Evolutionary conservation across 2,329 filamentous ascomycete genomes (phyloP), one percentile per base, ranked within the genome.

Genomic region (Exophiala aquamarina): DNA sequence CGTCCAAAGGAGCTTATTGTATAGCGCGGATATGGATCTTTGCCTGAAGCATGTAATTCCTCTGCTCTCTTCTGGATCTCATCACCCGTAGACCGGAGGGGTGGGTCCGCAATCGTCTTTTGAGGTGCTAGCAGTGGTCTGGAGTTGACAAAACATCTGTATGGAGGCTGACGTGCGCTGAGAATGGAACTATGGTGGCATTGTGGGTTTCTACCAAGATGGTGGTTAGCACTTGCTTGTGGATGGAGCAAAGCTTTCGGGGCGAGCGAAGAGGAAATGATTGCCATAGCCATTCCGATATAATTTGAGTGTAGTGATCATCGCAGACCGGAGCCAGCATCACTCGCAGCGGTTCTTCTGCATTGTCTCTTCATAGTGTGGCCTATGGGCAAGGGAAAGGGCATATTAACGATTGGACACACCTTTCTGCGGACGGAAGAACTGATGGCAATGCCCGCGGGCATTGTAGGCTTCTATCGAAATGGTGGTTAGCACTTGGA

Each of bases 281-380:
- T 29, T 39, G 19, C n/a, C 40, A 15, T 37, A 28, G 26, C n/a
- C 18, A 29, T 50, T 46, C 47, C 47, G 41, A 18, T 42, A 41
- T 45, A n/a, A 34, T 47, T 47, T 46, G 51, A 55, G 51, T 47
- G 41, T 53, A 46, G 49, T 59, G 57, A 74, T 77, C 75, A 81
- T 67, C 70, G 69, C 68, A 69, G 66, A 67, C 57, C 48, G 57
- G 38, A 61, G 63, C 63, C 64, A 72, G 70, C 71, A 73, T 83
- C 79, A 81, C 78, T 77, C 79, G 81, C 81, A 84, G 81, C 81
- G 81, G 81, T 84, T 84, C 81, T 83, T 55, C 71, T 64, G 67
- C 64, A 64, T 64, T 63, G 40, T 65, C 64, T 74, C 71, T 73
- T 75, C 72, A 70, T 67, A 42, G 38, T 45, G 37, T 38, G 29